Base-by-base conservation (phyloP, 106 monocot genomes). In the Cymbidium sinense region DNA sequence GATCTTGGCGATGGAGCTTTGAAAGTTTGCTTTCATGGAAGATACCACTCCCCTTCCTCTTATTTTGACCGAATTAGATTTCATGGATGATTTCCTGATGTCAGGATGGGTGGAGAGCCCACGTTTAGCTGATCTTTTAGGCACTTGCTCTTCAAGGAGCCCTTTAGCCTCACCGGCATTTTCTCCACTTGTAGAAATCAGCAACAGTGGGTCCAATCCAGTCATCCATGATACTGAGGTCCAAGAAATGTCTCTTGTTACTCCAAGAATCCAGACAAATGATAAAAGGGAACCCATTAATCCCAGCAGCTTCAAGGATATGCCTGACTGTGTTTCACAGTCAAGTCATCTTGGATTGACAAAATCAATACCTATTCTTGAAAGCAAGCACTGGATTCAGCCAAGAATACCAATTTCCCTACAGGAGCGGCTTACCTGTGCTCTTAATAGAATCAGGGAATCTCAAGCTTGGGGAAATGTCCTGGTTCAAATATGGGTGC, bases 401-500 rank as follows among this genome's bases (percentile, higher is more conserved):
- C 71, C 34, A 19, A 36, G 52, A 0, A 23, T 5, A 29, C 71
- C 36, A 47, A 52, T 62, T 77, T 73, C 75, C 2, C n/a, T 85
- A 21, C 64, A 76, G 34, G 82, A 85, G 10, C 76, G 87, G 51
- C 64, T 88, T 33, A 35, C 13, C 34, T 76, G 50, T 77, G 87
- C 82, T 41, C 76, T 88, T 3, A 80, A 73, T 30, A 67, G 64
- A n/a, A 82, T 88, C 17, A 85, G 82, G 79, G 87, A 91, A 15
- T 73, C 79, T 28, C 77, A 77, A 10, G 51, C 74, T 25, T 87
- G 82, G 41, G 74, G 84, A 21, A 86, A 87, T 74, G 82, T 89
- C 17, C 90, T 96, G 41, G 77, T 89, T 50, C 95, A 95, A 65
- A 70, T 95, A 61, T 95, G 95, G 95, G 84, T 87, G 7, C 95